phyloP scores from a whole-genome alignment of 2,329 filamentous ascomycete genomes.

The Botrytis paeoniae region DNA sequence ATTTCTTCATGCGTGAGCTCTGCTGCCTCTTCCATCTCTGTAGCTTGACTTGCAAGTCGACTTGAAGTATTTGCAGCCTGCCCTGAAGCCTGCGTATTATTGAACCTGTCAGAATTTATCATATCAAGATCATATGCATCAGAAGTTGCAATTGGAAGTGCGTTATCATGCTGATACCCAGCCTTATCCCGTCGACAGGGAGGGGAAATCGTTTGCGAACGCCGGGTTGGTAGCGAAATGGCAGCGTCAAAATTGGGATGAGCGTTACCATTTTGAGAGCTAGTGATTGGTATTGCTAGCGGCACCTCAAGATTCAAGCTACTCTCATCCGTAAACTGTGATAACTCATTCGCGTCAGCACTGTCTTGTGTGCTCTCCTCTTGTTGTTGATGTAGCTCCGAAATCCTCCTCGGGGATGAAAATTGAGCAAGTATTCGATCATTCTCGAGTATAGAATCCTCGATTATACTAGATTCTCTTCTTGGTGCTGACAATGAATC shows the following conservation, averaged over 20 bases:
- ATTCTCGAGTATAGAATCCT: slow-evolving; percentile 52
- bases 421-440: slow-evolving; percentile 37
- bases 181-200: neutral
- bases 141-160: neutral
- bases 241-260: neutral
- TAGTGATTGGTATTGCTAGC: neutral
- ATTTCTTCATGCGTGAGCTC: neutral
- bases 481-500: slow-evolving; percentile 36
- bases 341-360: slow-evolving; percentile 18
- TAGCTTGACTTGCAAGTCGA: neutral
- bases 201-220: neutral
- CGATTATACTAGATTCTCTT: slow-evolving; percentile 49
- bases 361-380: slow-evolving; percentile 35
- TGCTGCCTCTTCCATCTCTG: neutral
- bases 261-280: neutral
- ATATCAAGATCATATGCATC: neutral
- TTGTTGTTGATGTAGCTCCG: slow-evolving; percentile 48
- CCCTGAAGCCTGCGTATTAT: neutral
- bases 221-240: neutral
- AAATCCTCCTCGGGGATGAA: slow-evolving; percentile 49
- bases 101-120: neutral
- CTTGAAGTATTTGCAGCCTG: neutral
- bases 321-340: slow-evolving; percentile 5
- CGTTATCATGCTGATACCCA: neutral
- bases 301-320: slow-evolving; percentile 12